Conservation (phyloP, 2,329 filamentous ascomycete genomes). For the Arthrobotrys pseudoclavata region DNA sequence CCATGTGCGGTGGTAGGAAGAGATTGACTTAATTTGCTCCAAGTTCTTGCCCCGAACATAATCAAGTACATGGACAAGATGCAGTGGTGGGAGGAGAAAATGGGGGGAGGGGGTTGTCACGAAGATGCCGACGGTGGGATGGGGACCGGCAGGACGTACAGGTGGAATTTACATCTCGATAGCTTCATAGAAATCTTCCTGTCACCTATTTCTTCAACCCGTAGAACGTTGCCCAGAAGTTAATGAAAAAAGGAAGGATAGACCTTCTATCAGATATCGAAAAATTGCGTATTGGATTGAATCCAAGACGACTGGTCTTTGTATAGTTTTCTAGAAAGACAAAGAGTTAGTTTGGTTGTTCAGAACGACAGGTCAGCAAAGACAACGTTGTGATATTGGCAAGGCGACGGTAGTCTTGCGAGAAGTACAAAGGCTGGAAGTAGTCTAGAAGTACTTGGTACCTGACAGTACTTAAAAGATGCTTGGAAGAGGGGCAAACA, state of each 20-base stretch:
- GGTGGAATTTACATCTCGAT: not conserved
- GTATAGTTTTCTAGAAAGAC: conserved; percentile 35
- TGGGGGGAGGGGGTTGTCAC: too few species aligned
- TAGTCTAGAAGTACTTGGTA: too few species aligned
- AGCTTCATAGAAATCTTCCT: not conserved
- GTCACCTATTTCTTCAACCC: conserved; percentile 32
- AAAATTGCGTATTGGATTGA: conserved; percentile 39
- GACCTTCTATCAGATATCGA: conserved; percentile 19
- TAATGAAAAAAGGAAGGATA: conserved; percentile 36
- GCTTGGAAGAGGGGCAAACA: not conserved
- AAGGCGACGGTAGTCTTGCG: too few species aligned
- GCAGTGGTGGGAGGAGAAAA: too few species aligned
- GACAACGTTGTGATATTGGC: too few species aligned
- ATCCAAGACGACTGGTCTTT: conserved; percentile 45
- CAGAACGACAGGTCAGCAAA: too few species aligned
- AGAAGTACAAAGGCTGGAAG: too few species aligned
- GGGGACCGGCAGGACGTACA: not conserved
- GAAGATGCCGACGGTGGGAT: too few species aligned
- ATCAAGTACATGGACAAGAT: too few species aligned
- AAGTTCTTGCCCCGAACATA: too few species aligned
- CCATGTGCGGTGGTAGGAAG: too few species aligned
- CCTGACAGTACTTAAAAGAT: not conserved
- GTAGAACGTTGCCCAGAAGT: conserved; percentile 35
- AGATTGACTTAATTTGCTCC: too few species aligned
- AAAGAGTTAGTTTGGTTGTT: not conserved